phyloP scores from a whole-genome alignment of 2,329 filamentous ascomycete species.

The Podosphaera fusca region DNA sequence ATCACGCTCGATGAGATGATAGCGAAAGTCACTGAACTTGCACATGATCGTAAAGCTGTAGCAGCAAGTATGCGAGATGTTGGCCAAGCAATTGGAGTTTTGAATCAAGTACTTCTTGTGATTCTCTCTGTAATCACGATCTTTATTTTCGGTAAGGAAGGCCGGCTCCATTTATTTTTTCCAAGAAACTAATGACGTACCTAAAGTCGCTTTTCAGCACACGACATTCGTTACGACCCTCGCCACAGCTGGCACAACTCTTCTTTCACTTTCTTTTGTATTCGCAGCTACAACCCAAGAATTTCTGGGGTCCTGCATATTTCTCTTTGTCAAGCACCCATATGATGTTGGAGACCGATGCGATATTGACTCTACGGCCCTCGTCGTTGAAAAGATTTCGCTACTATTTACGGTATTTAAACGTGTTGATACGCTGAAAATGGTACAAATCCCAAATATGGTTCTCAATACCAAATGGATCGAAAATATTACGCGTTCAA shows the following conservation, averaged over 20 bases:
- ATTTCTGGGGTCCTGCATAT: slow-evolving; percentile 93
- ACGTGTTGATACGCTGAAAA: slow-evolving; percentile 58
- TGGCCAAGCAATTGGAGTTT: slow-evolving; percentile 73
- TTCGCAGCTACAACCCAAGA: slow-evolving; percentile 85
- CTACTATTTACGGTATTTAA: slow-evolving; percentile 84
- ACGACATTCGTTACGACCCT: slow-evolving; percentile 66
- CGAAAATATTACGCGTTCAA: slow-evolving; percentile 78
- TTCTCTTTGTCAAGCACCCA: slow-evolving; percentile 95
- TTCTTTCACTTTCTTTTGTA: slow-evolving; percentile 90
- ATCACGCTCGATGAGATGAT: slow-evolving; percentile 6
- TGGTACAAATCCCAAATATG: slow-evolving; percentile 66
- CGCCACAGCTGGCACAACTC: slow-evolving; percentile 70
- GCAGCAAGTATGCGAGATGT: slow-evolving; percentile 92
- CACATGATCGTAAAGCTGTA: slow-evolving; percentile 70
- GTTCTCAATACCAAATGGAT: slow-evolving; percentile 82
- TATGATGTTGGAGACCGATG: slow-evolving; percentile 91
- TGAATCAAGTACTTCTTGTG: slow-evolving; percentile 66
- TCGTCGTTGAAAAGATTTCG: slow-evolving; percentile 83
- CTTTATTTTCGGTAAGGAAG: slow-evolving; percentile 51
- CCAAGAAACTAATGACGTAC: slow-evolving; percentile 9
- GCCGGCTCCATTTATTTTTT: slow-evolving; percentile 8
- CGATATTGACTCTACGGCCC: slow-evolving; percentile 39
- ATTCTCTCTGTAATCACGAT: slow-evolving; percentile 61
- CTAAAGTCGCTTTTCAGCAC: slow-evolving; percentile 60
- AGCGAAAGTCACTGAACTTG: slow-evolving; percentile 59